These are phyloP conservation scores for Tympanopsis confertula DNA, from an alignment of 2,329 filamentous ascomycete species.

Conservation along the genomic window DNA sequence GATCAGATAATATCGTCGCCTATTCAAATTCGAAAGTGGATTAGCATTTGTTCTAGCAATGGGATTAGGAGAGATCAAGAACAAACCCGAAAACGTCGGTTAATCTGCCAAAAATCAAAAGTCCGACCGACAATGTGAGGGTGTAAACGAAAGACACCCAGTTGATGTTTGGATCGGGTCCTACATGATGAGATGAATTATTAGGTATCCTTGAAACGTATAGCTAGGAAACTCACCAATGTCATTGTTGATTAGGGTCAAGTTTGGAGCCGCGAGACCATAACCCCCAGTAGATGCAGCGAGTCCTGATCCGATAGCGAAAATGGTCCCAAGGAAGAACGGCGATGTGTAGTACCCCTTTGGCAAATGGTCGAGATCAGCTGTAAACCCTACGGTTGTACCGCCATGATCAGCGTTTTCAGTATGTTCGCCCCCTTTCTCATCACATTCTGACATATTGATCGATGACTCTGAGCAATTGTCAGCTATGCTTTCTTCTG, in stretches of 20 bases:
- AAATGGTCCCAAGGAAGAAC: constrained; percentile 17
- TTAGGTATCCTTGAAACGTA: neutral
- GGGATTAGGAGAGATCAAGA: too few species aligned
- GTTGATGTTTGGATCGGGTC: constrained; percentile 12
- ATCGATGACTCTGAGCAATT: too few species aligned
- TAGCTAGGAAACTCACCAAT: constrained; percentile 8
- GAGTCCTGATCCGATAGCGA: constrained; percentile 12
- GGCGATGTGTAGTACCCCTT: constrained; percentile 22
- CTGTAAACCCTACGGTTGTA: constrained; percentile 17
- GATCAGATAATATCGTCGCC: constrained; percentile 19
- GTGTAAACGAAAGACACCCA: constrained; percentile 15
- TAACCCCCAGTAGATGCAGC: constrained; percentile 5
- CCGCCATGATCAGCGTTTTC: too few species aligned
- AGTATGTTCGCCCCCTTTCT: too few species aligned
- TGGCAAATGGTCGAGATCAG: constrained; percentile 20
- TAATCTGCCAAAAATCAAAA: constrained; percentile 17
- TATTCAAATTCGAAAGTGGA: too few species aligned
- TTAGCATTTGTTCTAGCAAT: too few species aligned
- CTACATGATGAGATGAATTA: neutral
- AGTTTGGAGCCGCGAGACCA: constrained; percentile 5
- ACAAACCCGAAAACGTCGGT: constrained; percentile 22
- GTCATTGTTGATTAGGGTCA: constrained; percentile 13
- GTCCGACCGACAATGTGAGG: constrained; percentile 12
- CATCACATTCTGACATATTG: too few species aligned
- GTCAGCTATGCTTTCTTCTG: too few species aligned